Conservation (phyloP, 2,329 filamentous ascomycete species). For the Mycosphaerella arachidis region DNA sequence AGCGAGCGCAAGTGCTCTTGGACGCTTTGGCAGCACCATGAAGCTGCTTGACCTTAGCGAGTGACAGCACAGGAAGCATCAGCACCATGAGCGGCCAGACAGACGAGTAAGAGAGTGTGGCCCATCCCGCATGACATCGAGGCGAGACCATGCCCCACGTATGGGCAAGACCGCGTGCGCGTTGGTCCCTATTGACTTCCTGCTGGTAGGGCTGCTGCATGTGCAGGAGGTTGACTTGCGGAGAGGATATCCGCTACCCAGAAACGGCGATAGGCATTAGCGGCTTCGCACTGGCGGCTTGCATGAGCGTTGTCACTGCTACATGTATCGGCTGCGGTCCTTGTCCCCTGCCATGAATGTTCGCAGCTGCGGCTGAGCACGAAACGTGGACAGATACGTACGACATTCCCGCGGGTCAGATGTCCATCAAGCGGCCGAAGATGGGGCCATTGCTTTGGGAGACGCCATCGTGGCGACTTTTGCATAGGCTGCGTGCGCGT, state of each 20-base stretch:
- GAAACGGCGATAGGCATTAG: neutral
- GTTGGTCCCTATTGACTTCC: neutral
- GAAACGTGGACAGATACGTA: neutral
- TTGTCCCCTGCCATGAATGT: neutral
- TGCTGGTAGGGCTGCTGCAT: neutral
- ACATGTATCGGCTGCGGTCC: neutral
- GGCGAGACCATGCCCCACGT: neutral
- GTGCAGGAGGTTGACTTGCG: neutral
- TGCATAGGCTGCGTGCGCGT: neutral
- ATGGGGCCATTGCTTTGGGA: neutral
- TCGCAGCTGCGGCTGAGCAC: slow-evolving; percentile 4
- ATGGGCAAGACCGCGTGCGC: neutral
- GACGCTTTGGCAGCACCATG: too few relatives aligned
- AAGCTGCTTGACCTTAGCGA: too few relatives aligned
- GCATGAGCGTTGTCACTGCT: neutral
- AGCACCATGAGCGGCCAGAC: too few relatives aligned
- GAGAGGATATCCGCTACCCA: neutral
- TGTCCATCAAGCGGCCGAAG: neutral
- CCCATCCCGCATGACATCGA: too few relatives aligned
- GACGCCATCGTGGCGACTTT: neutral
- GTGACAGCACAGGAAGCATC: too few relatives aligned
- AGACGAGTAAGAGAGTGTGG: neutral
- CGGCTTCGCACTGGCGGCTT: neutral
- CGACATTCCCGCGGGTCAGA: neutral
- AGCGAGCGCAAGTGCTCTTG: too few relatives aligned